Evolutionary conservation across 108 stramenopile species (phyloP).

Genomic region (Phaeodactylum tricornutum): DNA sequence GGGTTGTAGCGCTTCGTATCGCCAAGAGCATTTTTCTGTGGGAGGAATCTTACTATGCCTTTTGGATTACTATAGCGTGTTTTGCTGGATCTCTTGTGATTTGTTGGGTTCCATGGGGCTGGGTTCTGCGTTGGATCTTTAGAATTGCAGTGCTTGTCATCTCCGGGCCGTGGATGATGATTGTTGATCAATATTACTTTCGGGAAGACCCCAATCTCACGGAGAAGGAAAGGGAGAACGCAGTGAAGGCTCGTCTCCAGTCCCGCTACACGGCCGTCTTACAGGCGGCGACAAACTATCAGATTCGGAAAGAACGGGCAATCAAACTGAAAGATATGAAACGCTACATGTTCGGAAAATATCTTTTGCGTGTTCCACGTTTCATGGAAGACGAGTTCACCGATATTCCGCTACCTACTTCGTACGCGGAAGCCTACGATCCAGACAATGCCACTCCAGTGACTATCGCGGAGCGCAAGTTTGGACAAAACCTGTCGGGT

Average conservation of each 20-base stretch:
- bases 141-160: constrained; percentile 46
- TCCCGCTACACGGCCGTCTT: constrained; percentile 5
- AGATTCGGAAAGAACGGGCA: constrained; percentile 39
- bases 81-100: constrained; percentile 36
- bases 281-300: constrained; percentile 17
- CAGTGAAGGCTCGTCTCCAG: constrained; percentile 9
- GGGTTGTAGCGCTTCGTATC: constrained; percentile 35
- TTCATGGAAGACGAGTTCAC: constrained; percentile 51
- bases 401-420: constrained; percentile 56
- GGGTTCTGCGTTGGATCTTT: constrained; percentile 43
- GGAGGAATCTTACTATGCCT: constrained; percentile 66
- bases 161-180: constrained; percentile 83
- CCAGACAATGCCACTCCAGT: constrained; percentile 13
- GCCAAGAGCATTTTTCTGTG: constrained; percentile 55
- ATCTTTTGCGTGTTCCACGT: constrained; percentile 45
- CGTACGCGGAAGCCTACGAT: constrained; percentile 43
- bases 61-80: constrained; percentile 48
- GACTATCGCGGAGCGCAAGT: constrained; percentile 29
- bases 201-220: not conserved
- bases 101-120: constrained; percentile 61
- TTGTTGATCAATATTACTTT: constrained; percentile 43
- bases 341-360: constrained; percentile 63
- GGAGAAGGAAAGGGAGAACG: constrained; percentile 12
- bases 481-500: constrained; percentile 14
- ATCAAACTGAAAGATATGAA: constrained; percentile 66